Base-by-base conservation (phyloP, 2,329 filamentous ascomycete species). In the Cytospora paraplurivora region DNA sequence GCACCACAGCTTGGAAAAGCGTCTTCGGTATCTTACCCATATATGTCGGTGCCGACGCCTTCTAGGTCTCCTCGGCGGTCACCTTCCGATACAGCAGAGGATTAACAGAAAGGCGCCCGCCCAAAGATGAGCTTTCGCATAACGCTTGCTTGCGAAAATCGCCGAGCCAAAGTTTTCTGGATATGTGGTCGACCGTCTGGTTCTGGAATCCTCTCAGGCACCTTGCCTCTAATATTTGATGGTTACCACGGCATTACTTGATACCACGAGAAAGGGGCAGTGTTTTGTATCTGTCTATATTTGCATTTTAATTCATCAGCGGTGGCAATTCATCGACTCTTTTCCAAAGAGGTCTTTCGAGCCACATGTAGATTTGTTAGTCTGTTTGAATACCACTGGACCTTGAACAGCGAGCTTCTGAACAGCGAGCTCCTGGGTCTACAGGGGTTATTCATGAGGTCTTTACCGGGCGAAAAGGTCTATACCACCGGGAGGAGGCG, bases 291-390 rank as follows among this genome's bases (percentile, higher is more conserved):
- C 12, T 27, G 27, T 21, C 7, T 38, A 27, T 34, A 19, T 50
- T 50, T 19, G 21, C 59, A 41, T 44, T 41, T 55, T 61, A n/a
- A 19, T 38, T 53, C 17, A 8, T 27, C 11, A 61, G 41, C 38
- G 52, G 34, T 63, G 55, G 21, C 37, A 19, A 17, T 58, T 32
- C 58, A 56, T 58, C 37, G 21, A 44, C 34, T 49, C 38, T 52
- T 34, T 21, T 41, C 47, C 34, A 50, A 55, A 52, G 15, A 38
- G 55, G 34, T 7, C 19, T 44, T 54, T 35, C 47, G 27, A 49
- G 59, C 55, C 55, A 55, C n/a, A 15, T 59, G 59, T 64, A 66
- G 56, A 62, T 51, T 44, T 57, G 41, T 54, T 47, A 53, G 19
- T 41, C 49, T 33, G 7, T 35, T 32, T 55, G 50, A 35, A 32